Evolutionary conservation across 805 yeast genomes (phyloP), one percentile per base, ranked within the genome.

Genomic region (Pichia ethanolica): DNA sequence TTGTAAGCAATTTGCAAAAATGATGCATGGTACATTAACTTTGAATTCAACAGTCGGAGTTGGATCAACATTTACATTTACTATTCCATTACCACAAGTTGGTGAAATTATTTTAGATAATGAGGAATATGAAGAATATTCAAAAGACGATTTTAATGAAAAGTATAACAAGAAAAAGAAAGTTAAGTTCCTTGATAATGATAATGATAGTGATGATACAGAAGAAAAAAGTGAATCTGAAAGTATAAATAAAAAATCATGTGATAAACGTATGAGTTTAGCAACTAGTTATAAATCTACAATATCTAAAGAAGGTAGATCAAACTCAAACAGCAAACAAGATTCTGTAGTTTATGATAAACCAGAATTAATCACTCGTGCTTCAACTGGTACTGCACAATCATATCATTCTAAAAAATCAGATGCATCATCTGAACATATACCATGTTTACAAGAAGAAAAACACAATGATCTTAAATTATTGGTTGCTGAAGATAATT

Each of bases 401-500:
- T 72, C 76, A 4, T 56, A 56, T 37, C 30, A 59, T 49, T 37
- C 56, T 5, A 54, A 50, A 28, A 60, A 58, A 44, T 42, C 62
- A 5, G 59, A 63, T 3, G 60, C 45, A 51, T 52, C 59, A 63
- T 30, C 47, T 10, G 48, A 43, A 10, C 42, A 39, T 28, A 27
- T 50, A 5, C 30, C 39, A 25, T 13, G 35, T 0, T 20, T 25
- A 2, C 34, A n/a, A 6, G 46, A 46, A 39, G 32, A 42, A 9
- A 39, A 32, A 14, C 30, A 35, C 25, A 32, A 39, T 7, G 33
- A 39, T 13, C 14, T 74, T 46, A 69, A 74, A 46, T 81, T 93
- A 26, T 71, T 93, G 43, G 91, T 93, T 13, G 98, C 97, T 0
- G 99, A 93, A 62, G 99, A 93, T 60, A 93, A 93, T 61, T 71